Evolutionary conservation across 2,329 filamentous ascomycete species (phyloP).

Genomic region (Monosporascus sp.): DNA sequence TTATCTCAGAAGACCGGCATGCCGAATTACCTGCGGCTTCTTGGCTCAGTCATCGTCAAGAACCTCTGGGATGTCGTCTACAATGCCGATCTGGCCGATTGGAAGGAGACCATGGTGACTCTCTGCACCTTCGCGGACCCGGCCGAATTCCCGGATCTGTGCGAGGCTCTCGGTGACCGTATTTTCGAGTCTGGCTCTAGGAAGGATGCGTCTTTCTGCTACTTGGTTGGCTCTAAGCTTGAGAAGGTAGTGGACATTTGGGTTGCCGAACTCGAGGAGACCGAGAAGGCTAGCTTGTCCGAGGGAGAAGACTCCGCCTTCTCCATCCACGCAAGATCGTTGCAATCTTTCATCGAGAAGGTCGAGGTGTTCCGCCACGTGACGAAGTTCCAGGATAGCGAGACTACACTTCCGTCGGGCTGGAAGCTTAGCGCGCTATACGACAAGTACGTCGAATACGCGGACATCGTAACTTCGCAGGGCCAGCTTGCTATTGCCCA

Average conservation of each 20-base stretch:
- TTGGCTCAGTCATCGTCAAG: slow-evolving; percentile 90
- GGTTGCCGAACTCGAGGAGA: slow-evolving; percentile 83
- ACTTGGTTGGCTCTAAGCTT: slow-evolving; percentile 88
- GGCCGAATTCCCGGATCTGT: slow-evolving; percentile 88
- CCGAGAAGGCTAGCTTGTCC: slow-evolving; percentile 70
- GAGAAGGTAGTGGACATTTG: slow-evolving; percentile 97
- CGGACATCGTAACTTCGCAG: slow-evolving; percentile 87
- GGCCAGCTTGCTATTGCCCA: slow-evolving; percentile 83
- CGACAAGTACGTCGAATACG: slow-evolving; percentile 94
- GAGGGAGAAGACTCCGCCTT: slow-evolving; percentile 74
- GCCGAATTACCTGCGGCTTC: slow-evolving; percentile 86
- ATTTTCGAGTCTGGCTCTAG: slow-evolving; percentile 72
- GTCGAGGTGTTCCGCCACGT: slow-evolving; percentile 95
- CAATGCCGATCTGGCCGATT: slow-evolving; percentile 86
- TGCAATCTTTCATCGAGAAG: slow-evolving; percentile 97
- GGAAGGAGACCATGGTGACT: slow-evolving; percentile 96
- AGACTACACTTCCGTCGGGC: slow-evolving; percentile 64
- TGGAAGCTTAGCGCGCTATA: slow-evolving; percentile 91
- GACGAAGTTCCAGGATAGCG: slow-evolving; percentile 81
- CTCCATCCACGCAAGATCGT: slow-evolving; percentile 80
- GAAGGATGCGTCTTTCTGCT: slow-evolving; percentile 95
- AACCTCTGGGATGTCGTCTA: slow-evolving; percentile 98
- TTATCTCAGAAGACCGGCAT: slow-evolving; percentile 75
- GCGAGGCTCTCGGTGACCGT: slow-evolving; percentile 89
- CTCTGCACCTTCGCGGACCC: slow-evolving; percentile 93